Percentiles rank a stretch among this genome's conserved stretches.
Conservation (phyloP, 176 grass and related monocot species). For the Stipa capillata region DNA sequence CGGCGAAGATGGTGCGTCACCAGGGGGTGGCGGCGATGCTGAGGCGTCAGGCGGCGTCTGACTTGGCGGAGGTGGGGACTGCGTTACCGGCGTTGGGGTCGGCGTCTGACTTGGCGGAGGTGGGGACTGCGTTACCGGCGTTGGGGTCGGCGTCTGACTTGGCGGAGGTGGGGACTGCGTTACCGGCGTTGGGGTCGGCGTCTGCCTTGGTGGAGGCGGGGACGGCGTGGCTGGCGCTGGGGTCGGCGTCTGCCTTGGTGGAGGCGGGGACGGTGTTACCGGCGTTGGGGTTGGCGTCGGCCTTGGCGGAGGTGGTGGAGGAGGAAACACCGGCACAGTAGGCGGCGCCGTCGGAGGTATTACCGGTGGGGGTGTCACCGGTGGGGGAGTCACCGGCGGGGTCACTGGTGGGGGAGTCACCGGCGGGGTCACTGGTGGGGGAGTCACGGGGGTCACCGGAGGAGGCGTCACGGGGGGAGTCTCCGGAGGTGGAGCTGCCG, state of each 20-base stretch:
- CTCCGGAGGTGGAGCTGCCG: background rate
- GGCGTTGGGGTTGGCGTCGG: background rate
- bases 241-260: background rate
- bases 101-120: too few relatives aligned
- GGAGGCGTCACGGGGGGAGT: background rate
- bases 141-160: background rate
- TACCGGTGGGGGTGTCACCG: too few relatives aligned
- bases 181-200: background rate
- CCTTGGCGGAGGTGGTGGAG: background rate
- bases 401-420: background rate
- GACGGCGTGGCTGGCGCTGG: background rate
- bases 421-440: background rate
- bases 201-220: background rate
- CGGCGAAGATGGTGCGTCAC: background rate
- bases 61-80: conserved; percentile 4
- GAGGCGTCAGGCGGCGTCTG: background rate
- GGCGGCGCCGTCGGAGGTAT: too few relatives aligned
- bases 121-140: background rate
- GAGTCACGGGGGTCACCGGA: background rate
- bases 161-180: background rate
- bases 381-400: background rate
- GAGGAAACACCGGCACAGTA: too few relatives aligned
- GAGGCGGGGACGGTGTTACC: background rate
- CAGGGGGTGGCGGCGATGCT: conserved; percentile 4
- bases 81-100: background rate